Evolutionary conservation across 331 rosid species (phyloP), one percentile per base, ranked within the genome.

Genomic region (Acacia pycnantha): DNA sequence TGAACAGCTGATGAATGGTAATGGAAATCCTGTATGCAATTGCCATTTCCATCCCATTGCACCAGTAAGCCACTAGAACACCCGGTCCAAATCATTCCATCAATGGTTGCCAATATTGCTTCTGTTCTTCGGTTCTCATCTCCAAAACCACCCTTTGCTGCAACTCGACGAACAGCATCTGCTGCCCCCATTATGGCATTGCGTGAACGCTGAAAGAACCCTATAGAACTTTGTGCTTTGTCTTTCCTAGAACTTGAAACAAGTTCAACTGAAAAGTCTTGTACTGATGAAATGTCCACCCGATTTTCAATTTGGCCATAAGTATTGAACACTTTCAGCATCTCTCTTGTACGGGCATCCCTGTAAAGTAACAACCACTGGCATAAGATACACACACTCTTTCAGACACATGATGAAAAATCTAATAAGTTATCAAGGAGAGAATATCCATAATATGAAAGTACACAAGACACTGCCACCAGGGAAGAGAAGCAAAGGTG

Each of bases 121-220:
- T 95, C 99, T 26, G 92, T 93, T 88, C 97, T 92, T 75, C 94
- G 88, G 84, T 88, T 90, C 83, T 95, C 99, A 84, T 95, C 99
- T 77, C 98, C 99, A 84, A 89, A 90, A 82, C 88, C 85, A 46
- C 99, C 98, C 90, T 92, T 95, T 40, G 83, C 97, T 74, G 99
- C 97, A 84, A 85, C 99, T 71, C 99, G 93, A 31, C 98, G 97
- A 73, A 95, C 98, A 86, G 97, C 99, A 92, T 93, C 99, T 41
- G 99, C 99, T 26, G 99, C 99, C 40, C 99, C 99, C 88, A 95
- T 88, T 83, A 95, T 83, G 76, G 92, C 99, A 87, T 93, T 95
- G 40, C 99, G 94, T 81, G 99, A 95, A 54, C 99, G 97, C 87
- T 95, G 98, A 79, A 95, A 89, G 88, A 95, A 95, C 48, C 99